Percentiles rank a stretch among this genome's conserved stretches.
phyloP scores from a whole-genome alignment of 78 protist genomes.

The Bodo saltans region DNA sequence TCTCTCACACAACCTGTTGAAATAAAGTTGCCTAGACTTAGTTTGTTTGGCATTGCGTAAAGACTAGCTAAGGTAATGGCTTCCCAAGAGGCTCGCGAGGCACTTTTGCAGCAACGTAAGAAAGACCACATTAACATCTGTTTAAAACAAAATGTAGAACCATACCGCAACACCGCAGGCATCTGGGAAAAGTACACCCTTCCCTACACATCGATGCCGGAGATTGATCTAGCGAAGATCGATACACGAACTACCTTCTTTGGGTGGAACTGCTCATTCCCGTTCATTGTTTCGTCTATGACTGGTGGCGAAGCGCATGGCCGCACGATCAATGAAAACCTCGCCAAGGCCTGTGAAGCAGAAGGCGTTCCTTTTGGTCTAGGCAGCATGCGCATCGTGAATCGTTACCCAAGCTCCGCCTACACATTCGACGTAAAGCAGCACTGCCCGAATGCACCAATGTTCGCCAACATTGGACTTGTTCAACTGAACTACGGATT shows the following conservation, averaged over 20 bases:
- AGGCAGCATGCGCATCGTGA: conserved; percentile 13
- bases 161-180: background rate
- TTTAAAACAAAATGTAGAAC: background rate
- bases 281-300: background rate
- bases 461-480: conserved; percentile 22
- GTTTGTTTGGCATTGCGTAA: no score
- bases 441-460: conserved; percentile 5
- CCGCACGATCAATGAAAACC: background rate
- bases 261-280: background rate
- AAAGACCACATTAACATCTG: conserved; percentile 21
- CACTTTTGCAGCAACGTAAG: conserved; percentile 7
- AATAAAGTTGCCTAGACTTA: no score
- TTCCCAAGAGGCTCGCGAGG: background rate
- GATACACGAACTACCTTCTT: background rate
- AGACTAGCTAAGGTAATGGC: background rate
- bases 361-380: conserved; percentile 9
- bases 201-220: conserved; percentile 17
- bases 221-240: background rate
- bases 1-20: no score
- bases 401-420: conserved; percentile 3
- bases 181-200: background rate
- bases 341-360: conserved; percentile 13
- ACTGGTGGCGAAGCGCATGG: conserved; percentile 28
- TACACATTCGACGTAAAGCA: conserved; percentile 20
- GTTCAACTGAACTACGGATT: conserved; percentile 28